Base-by-base conservation (phyloP, 2,329 filamentous ascomycete species). In the Aureobasidium mangrovei region DNA sequence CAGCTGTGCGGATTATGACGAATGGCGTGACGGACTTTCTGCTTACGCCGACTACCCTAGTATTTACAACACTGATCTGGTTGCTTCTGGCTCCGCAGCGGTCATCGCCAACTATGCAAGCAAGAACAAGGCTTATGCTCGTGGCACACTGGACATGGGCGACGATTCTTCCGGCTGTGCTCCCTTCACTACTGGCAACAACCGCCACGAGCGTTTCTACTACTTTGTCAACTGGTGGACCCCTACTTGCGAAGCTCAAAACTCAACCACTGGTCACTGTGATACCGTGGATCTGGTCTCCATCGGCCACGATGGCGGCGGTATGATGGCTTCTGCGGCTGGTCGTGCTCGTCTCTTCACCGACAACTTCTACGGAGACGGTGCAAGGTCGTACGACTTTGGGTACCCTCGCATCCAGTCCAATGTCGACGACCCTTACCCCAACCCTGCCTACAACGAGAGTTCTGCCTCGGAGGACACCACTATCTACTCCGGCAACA, bases 201-300 rank as follows among this genome's bases (percentile, higher is more conserved):
- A 70, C 35, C 63, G 68, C 5, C 65, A 70, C 47, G 68, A 70
- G 60, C 66, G 68, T 5, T 70, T 70, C 60, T 69, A 69, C 63
- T 66, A 70, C 60, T 69, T 68, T 58, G 67, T 70, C 62, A 63
- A 66, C 42, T 61, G 60, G 7, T 69, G 70, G 55, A 65, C 66
- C 12, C 53, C 61, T 3, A 59, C 58, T n/a, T 68, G 67, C 53
- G 55, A 53, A 24, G 41, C 27, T 26, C n/a, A 57, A 3, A 58
- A 60, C 38, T 59, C 65, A 7, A 32, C 48, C 0, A 58, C 56
- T 8, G 57, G 57, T n/a, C 62, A 64, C 40, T 68, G 65, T 47
- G 62, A 67, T 46, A 70, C 68, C 1, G 61, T 70, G 9, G 68
- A 70, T 51, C 64, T 67, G 42, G 60, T 69, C 27, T 57, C 61